phyloP scores from a whole-genome alignment of 2,329 filamentous ascomycete genomes.

The Fusarium torreyae region DNA sequence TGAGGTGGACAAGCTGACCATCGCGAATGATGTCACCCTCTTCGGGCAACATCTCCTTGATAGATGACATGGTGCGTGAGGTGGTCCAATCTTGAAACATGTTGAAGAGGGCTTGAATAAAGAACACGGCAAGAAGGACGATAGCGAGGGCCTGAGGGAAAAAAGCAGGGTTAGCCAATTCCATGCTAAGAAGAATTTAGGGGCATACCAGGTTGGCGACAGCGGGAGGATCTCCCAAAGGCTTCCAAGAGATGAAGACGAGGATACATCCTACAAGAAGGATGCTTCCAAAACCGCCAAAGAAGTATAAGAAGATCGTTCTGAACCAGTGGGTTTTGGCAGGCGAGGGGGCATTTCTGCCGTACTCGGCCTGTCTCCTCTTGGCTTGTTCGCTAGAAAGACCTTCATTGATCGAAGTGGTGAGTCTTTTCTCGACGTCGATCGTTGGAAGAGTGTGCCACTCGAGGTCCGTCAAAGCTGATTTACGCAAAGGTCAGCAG shows the following conservation, averaged over 20 bases:
- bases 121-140: not conserved
- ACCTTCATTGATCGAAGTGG: not conserved
- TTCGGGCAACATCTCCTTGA: slow-evolving; percentile 17
- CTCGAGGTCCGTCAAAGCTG: slow-evolving; percentile 16
- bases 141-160: slow-evolving; percentile 3
- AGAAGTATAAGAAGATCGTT: slow-evolving; percentile 19
- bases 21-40: slow-evolving; percentile 14
- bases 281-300: slow-evolving; percentile 20
- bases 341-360: slow-evolving; percentile 13
- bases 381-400: slow-evolving; percentile 13
- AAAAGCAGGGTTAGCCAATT: accelerated
- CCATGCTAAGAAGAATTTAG: too few species aligned
- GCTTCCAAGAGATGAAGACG: slow-evolving; percentile 21
- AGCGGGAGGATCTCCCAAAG: slow-evolving; percentile 7
- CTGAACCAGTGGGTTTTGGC: slow-evolving; percentile 22
- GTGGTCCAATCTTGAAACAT: slow-evolving; percentile 32
- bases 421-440: slow-evolving; percentile 23
- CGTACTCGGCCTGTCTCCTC: slow-evolving; percentile 2
- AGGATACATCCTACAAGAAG: not conserved
- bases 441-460: slow-evolving; percentile 11
- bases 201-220: slow-evolving; percentile 10
- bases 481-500: accelerated
- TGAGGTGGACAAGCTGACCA: not conserved
- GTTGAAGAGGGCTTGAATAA: slow-evolving; percentile 17
- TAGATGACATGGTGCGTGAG: slow-evolving; percentile 19